Base-by-base conservation (phyloP, 2,329 filamentous ascomycete genomes). In the Diplodia mutila region DNA sequence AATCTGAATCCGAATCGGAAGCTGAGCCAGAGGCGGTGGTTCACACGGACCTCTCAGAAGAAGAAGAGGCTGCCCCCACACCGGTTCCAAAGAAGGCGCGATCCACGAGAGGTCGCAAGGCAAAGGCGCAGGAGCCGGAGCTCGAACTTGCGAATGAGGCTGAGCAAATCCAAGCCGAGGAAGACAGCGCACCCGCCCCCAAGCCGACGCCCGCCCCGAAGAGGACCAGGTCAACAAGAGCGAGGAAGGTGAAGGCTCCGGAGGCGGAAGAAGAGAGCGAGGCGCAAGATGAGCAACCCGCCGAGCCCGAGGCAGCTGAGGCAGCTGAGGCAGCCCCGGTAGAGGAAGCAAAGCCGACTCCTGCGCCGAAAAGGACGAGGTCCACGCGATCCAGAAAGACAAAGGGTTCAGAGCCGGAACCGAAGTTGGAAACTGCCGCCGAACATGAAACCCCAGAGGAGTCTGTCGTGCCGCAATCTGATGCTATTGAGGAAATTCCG, bases 401-500 rank as follows among this genome's bases (percentile, higher is more conserved):
- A 4, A 67, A 53, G 55, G 55, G 52, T 9, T n/a, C 29, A 6
- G 61, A 39, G 27, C 49, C 61, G 9, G 32, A 65, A 23, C 16
- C 9, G 12, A 49, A 65, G 14, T 27, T 46, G 6, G 74, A 75
- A 23, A 69, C 71, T 12, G 69, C 71, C 52, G n/a, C 61, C 21
- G 72, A 70, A 2, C 70, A 74, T 34, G 61, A 68, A 14, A 69
- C 67, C 27, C 52, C 68, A 25, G 69, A 69, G 5, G 66, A 71
- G 37, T 18, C 37, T 23, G n/a, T n/a, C n/a, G 39, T 27, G n/a
- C 27, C 39, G 32, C 74, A 76, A 46, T 72, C 71, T 64, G 73
- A 75, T 49, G 69, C 67, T 21, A 72, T 66, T n/a, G 73, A 73
- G 61, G 69, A 73, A 23, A 63, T 70, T 53, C 46, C 69, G 14